Base-by-base conservation (phyloP, 2,329 filamentous ascomycete species). In the Paraphoma chrysanthemicola region DNA sequence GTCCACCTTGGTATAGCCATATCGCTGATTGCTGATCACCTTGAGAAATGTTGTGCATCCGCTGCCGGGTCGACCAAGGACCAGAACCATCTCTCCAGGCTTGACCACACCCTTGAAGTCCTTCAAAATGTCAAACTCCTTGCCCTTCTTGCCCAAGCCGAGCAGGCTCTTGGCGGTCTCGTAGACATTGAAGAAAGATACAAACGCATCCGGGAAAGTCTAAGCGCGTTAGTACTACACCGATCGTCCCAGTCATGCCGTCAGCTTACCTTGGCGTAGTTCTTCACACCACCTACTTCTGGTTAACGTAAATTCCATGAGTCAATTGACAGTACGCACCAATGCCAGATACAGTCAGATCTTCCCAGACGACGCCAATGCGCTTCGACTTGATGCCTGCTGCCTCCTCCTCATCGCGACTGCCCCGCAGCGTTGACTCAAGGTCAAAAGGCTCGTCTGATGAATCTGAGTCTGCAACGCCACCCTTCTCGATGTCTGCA, bases 21-120 rank as follows among this genome's bases (percentile, higher is more conserved):
- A 84, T 16, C 86, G 75, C 64, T 85, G 83, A 62, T 85, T 85
- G 6, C 80, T 78, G 53, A 84, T 81, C 18, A 83, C 80, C 55
- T 84, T 85, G 38, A 85, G 69, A 66, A 85, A 83, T 0, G 82
- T 82, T 0, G 83, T 85, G 62, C 83, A 85, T 38, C 83, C 83
- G 33, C 77, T 79, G 0, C 91, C 91, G 0, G 92, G 92, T 59
- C 88, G 85, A 18, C 92, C 92, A 6, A 96, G 81, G 0, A 96
- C 92, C 1, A 96, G 81, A 0, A 94, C 85, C 92, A 97, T 96
- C 80, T 97, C 93, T 1, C 93, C 93, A 0, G 92, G 90, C 53
- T 75, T 76, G 6, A 69, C 67, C 6, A 82, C 76, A 46, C 80
- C 90, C 49, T 82, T 83, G 78, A 93, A 95, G 62, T 85, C 81